phyloP scores from a whole-genome alignment of 2,329 filamentous ascomycete species.

The Bipolaris oryzae region DNA sequence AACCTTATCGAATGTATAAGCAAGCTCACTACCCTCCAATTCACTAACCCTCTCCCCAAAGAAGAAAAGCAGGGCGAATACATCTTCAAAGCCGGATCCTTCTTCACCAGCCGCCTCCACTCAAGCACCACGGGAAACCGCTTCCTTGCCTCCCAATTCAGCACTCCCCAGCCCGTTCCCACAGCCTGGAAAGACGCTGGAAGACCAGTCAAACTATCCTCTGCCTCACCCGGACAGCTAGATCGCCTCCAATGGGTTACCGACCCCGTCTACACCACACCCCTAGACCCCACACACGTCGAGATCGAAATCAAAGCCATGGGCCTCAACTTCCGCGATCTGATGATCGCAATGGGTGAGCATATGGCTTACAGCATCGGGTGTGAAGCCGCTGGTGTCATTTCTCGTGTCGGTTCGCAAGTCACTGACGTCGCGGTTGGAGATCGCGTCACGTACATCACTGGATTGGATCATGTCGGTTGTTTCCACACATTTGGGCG shows the following conservation, averaged over 20 bases:
- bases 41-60: not conserved
- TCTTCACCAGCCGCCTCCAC: conserved; percentile 1
- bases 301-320: conserved; percentile 2
- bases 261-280: not conserved
- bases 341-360: conserved; percentile 5
- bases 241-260: conserved; percentile 1
- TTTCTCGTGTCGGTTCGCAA: not conserved
- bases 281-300: not conserved
- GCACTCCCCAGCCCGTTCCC: not conserved
- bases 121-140: not conserved
- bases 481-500: conserved; percentile 3
- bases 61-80: conserved; percentile 1
- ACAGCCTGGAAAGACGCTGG: not conserved
- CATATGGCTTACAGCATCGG: conserved; percentile 4
- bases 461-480: conserved; percentile 1
- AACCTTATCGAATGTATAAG: not conserved
- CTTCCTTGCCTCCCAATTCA: conserved; percentile 1
- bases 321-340: conserved; percentile 1
- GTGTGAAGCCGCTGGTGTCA: conserved; percentile 1
- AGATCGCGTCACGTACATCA: conserved; percentile 1
- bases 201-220: not conserved
- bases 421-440: not conserved
- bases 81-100: not conserved
- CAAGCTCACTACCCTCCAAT: not conserved
- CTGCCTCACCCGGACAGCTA: not conserved